These are phyloP conservation scores for Lichtheimia ramosa DNA, from an alignment of 371 early-diverging fungal species.

Conservation along the genomic window DNA sequence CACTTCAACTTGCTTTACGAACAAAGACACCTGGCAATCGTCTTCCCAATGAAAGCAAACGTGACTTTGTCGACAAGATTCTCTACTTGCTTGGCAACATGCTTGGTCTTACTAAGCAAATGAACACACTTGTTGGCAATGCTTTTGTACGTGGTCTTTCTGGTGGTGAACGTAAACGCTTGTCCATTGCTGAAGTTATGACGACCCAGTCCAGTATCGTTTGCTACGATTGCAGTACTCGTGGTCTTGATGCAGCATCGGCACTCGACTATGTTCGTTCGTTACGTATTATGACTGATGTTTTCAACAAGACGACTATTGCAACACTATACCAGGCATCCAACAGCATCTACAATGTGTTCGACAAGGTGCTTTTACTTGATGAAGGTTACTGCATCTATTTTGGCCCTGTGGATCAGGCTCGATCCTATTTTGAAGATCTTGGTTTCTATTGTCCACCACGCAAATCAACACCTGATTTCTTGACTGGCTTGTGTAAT, in stretches of 20 bases:
- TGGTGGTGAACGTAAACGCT: conserved; percentile 89
- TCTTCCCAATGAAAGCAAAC: conserved; percentile 36
- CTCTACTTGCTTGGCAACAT: conserved; percentile 62
- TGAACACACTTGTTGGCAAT: conserved; percentile 82
- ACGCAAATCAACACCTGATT: conserved; percentile 77
- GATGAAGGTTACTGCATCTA: conserved; percentile 76
- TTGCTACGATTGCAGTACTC: conserved; percentile 73
- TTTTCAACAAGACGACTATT: conserved; percentile 63
- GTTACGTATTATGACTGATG: conserved; percentile 67
- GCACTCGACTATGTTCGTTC: conserved; percentile 78
- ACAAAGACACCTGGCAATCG: conserved; percentile 67
- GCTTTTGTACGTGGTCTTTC: conserved; percentile 80
- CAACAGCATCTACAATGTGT: conserved; percentile 73
- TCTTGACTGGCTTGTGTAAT: conserved; percentile 72
- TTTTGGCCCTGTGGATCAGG: conserved; percentile 67
- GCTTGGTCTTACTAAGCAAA: conserved; percentile 73
- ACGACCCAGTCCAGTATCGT: conserved; percentile 70
- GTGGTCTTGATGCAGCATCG: conserved; percentile 89
- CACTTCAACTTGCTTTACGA: conserved; percentile 64
- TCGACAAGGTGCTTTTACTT: conserved; percentile 73
- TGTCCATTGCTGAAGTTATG: conserved; percentile 88
- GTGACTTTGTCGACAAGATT: conserved; percentile 45
- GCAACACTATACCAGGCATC: conserved; percentile 72
- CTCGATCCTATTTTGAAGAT: conserved; percentile 65
- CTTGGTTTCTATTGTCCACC: conserved; percentile 71